phyloP scores from a whole-genome alignment of 768 basidiomycete genomes.

The Trametopsis cervina region DNA sequence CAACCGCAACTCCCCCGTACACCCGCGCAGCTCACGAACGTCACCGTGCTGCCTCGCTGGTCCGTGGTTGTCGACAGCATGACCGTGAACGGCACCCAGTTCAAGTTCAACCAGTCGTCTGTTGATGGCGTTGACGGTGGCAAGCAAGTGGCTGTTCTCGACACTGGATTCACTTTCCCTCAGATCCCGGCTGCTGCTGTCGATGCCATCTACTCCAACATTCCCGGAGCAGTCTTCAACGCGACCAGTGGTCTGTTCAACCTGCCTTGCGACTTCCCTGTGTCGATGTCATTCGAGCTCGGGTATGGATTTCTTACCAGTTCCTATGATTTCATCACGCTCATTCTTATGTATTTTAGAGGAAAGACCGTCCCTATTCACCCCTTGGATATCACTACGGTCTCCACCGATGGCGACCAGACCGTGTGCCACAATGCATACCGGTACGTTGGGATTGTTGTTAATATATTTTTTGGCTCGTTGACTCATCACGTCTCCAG shows the following conservation, averaged over 20 bases:
- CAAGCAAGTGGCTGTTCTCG: conserved; percentile 21
- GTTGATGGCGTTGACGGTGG: conserved; percentile 16
- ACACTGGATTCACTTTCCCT: conserved; percentile 25
- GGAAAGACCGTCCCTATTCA: conserved; percentile 25
- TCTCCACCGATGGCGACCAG: conserved; percentile 8
- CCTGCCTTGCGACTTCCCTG: conserved; percentile 25
- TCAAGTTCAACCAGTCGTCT: conserved; percentile 34
- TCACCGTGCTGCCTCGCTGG: conserved; percentile 43
- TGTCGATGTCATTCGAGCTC: conserved; percentile 25
- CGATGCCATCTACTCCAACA: conserved; percentile 25
- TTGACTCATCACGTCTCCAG: background rate
- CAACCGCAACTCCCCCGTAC: conserved; percentile 32
- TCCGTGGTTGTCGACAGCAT: conserved; percentile 25
- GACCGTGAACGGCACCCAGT: conserved; percentile 46
- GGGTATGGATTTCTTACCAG: conserved; percentile 13
- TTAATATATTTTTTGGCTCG: background rate
- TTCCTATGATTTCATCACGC: background rate
- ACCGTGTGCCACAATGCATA: conserved; percentile 26
- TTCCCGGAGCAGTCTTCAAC: conserved; percentile 24
- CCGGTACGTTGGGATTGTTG: conserved; percentile 9
- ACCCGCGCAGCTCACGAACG: conserved; percentile 14
- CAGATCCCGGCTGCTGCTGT: conserved; percentile 21
- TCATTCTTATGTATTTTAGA: conserved; percentile 27
- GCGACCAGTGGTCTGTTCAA: conserved; percentile 18
- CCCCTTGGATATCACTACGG: conserved; percentile 26